Conservation (phyloP, 257 asterid species). For the Solanum habrochaites region DNA sequence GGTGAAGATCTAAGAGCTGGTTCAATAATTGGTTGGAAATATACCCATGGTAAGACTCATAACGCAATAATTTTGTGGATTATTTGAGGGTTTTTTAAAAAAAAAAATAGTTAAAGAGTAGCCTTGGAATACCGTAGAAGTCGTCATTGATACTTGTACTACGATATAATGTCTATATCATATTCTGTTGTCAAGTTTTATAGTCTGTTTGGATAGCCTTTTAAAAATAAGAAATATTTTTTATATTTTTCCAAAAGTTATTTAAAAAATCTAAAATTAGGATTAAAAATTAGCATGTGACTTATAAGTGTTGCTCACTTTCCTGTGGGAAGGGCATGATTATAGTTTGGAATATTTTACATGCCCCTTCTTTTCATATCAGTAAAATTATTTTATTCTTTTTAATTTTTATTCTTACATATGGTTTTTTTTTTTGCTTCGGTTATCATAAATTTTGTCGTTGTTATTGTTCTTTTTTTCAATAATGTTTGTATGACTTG, state of each 20-base stretch:
- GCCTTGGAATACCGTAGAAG: neutral
- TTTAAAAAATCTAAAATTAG: neutral
- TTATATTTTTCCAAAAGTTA: too few relatives aligned
- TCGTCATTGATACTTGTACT: neutral
- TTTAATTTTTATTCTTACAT: too few relatives aligned
- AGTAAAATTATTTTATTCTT: too few relatives aligned
- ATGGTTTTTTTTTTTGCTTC: too few relatives aligned
- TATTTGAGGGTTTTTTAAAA: neutral
- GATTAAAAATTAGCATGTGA: neutral
- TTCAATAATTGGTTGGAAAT: neutral
- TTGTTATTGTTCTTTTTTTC: too few relatives aligned
- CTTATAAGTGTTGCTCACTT: too few relatives aligned
- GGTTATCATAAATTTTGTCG: too few relatives aligned
- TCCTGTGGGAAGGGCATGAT: neutral
- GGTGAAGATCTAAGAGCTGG: neutral
- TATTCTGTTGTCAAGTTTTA: neutral
- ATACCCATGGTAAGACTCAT: neutral
- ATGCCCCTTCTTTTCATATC: too few relatives aligned
- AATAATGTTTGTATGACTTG: too few relatives aligned
- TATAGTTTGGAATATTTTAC: neutral
- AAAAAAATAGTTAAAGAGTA: too few relatives aligned
- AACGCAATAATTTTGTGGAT: neutral
- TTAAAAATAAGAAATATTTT: neutral
- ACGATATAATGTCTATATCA: neutral
- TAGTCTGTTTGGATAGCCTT: neutral